Percentiles rank a stretch among this genome's conserved stretches.
Conservation (phyloP, 805 yeast genomes). For the Wickerhamiella sergipiensis region DNA sequence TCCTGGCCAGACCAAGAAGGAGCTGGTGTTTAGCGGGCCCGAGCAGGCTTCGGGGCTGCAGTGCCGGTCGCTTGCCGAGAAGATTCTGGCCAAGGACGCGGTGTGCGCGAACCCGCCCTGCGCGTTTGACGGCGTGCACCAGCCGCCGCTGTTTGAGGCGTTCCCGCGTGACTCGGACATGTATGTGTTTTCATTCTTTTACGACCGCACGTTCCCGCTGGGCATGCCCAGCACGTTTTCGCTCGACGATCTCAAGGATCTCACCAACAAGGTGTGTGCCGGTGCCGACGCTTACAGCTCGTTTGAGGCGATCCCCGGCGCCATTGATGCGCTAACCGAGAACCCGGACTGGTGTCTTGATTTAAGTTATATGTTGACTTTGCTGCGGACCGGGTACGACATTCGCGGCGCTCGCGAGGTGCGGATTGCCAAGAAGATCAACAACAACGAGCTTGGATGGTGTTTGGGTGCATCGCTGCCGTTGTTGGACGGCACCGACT, state of each 20-base stretch:
- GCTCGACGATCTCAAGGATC: slow-evolving; percentile 65
- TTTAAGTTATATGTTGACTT: slow-evolving; percentile 74
- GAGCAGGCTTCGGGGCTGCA: slow-evolving; percentile 55
- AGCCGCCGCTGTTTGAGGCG: slow-evolving; percentile 74
- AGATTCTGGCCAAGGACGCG: slow-evolving; percentile 67
- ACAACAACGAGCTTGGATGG: slow-evolving; percentile 92
- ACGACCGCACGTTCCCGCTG: slow-evolving; percentile 84
- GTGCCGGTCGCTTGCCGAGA: slow-evolving; percentile 76
- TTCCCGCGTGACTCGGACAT: slow-evolving; percentile 64
- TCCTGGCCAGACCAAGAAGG: slow-evolving; percentile 8
- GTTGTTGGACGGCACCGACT: slow-evolving; percentile 48
- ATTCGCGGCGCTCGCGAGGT: slow-evolving; percentile 82
- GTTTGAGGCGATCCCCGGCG: slow-evolving; percentile 51
- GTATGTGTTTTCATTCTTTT: slow-evolving; percentile 86
- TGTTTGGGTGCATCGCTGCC: slow-evolving; percentile 97
- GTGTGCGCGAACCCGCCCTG: slow-evolving; percentile 70
- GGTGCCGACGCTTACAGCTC: slow-evolving; percentile 70
- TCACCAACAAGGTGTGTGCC: slow-evolving; percentile 72
- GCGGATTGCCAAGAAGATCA: slow-evolving; percentile 81
- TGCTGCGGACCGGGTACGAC: slow-evolving; percentile 93
- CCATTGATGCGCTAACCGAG: slow-evolving; percentile 47
- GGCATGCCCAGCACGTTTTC: slow-evolving; percentile 92
- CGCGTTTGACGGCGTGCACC: slow-evolving; percentile 94
- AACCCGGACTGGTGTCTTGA: slow-evolving; percentile 96
- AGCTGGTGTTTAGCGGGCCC: slow-evolving; percentile 55